phyloP scores from a whole-genome alignment of 2,329 filamentous ascomycete species.

The Aureobasidium zeae region DNA sequence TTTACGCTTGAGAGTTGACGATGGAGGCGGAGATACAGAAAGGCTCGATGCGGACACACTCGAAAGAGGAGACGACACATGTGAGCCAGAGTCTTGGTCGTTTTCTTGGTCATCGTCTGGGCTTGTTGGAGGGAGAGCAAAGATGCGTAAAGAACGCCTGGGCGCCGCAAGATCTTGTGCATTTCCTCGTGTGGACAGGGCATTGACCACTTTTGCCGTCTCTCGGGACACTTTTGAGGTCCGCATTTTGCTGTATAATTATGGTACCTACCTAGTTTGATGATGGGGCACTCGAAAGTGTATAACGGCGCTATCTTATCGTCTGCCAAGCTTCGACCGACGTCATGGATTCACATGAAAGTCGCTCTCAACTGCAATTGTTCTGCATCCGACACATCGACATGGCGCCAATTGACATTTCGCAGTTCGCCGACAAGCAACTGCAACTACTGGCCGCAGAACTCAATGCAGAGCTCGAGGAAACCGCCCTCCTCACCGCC shows the following conservation, averaged over 20 bases:
- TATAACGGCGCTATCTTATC: conserved; percentile 6
- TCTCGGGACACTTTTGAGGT: conserved; percentile 18
- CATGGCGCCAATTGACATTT: conserved; percentile 42
- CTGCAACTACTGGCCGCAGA: conserved; percentile 61
- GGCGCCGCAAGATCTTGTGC: conserved; percentile 13
- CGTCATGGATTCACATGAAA: conserved; percentile 10
- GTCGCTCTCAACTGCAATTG: neutral
- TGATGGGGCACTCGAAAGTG: neutral
- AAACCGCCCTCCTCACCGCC: conserved; percentile 58
- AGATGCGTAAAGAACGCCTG: conserved; percentile 21
- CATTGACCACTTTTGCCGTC: conserved; percentile 16
- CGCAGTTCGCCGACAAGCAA: conserved; percentile 61
- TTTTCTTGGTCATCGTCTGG: conserved; percentile 13
- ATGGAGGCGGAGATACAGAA: neutral
- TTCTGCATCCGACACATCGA: neutral
- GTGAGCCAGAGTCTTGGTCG: conserved; percentile 7
- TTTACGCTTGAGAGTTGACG: conserved; percentile 14
- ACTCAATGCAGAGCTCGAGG: conserved; percentile 60
- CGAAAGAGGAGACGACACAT: conserved; percentile 10
- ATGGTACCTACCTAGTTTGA: too few relatives aligned
- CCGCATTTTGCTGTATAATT: conserved; percentile 14
- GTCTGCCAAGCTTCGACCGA: neutral
- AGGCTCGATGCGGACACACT: neutral
- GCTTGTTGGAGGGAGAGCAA: conserved; percentile 16
- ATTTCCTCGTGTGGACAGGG: conserved; percentile 11